Evolutionary conservation across 2,329 filamentous ascomycete species (phyloP).

Genomic region (Phialophora chinensis): DNA sequence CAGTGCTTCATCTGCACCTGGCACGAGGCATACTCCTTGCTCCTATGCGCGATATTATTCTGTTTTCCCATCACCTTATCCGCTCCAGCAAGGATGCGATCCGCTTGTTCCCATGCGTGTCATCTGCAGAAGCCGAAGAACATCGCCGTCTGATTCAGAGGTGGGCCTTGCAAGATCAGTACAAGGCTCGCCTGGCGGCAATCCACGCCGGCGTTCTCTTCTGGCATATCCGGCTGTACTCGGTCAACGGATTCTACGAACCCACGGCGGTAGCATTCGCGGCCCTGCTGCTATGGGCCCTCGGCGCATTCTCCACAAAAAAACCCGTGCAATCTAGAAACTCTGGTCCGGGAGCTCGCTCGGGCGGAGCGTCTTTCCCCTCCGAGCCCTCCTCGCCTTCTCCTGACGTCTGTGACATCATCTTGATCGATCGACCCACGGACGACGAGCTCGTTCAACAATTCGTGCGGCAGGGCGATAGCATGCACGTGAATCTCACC

Average conservation of each 20-base stretch:
- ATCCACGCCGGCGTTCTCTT: conserved; percentile 60
- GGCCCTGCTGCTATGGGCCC: conserved; percentile 57
- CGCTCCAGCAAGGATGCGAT: conserved; percentile 30
- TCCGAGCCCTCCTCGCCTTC: conserved; percentile 10
- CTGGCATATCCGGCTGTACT: conserved; percentile 59
- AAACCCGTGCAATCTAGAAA: conserved; percentile 32
- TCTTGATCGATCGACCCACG: conserved; percentile 60
- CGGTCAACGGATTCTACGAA: conserved; percentile 56
- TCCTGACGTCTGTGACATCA: conserved; percentile 40
- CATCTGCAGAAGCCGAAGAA: conserved; percentile 43
- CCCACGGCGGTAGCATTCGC: conserved; percentile 53
- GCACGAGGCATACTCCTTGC: conserved; percentile 59
- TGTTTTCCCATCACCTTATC: conserved; percentile 48
- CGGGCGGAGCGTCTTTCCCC: neutral
- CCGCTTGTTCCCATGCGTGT: conserved; percentile 40
- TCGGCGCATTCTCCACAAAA: conserved; percentile 42
- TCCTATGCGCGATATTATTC: conserved; percentile 54
- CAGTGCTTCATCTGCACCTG: conserved; percentile 61
- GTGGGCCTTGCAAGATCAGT: conserved; percentile 59
- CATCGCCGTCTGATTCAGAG: conserved; percentile 48
- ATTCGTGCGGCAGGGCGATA: conserved; percentile 58
- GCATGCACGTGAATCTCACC: conserved; percentile 58
- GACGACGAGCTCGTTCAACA: conserved; percentile 65
- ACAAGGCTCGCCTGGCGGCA: conserved; percentile 61
- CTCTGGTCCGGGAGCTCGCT: neutral